A percentile compares a stretch with the other conserved stretches of the same genome.
phyloP scores from a whole-genome alignment of 345 rosid species.

The Capsella bursapastoris region DNA sequence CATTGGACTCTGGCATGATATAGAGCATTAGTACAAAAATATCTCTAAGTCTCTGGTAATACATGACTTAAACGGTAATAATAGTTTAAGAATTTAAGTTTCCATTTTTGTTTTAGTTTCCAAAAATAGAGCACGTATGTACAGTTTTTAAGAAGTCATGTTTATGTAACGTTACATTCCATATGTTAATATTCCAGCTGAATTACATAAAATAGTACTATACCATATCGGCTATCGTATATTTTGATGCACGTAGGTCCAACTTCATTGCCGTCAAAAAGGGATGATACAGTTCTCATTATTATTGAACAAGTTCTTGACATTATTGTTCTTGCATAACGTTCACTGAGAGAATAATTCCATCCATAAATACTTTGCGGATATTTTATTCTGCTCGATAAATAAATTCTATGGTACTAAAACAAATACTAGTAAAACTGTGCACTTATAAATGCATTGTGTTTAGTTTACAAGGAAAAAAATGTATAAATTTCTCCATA shows the following conservation, averaged over 20 bases:
- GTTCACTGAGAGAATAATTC: neutral
- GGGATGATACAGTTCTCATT: neutral
- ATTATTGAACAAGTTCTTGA: constrained; percentile 7
- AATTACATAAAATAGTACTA: constrained; percentile 10
- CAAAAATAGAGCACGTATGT: neutral
- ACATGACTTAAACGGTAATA: neutral
- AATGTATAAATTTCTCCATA: neutral
- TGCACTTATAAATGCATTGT: neutral
- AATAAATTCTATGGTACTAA: neutral
- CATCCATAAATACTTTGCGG: neutral
- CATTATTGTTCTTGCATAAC: neutral
- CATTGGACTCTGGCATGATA: constrained; percentile 9
- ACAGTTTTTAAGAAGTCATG: neutral
- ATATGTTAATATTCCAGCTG: constrained; percentile 25
- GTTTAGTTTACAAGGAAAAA: neutral
- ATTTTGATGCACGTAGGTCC: constrained; percentile 28
- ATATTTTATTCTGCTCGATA: neutral
- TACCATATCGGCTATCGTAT: neutral
- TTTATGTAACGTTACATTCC: constrained; percentile 11
- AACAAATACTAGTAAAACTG: neutral
- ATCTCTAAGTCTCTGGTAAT: neutral
- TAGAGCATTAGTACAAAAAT: neutral
- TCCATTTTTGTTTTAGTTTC: neutral
- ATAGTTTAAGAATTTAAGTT: no score
- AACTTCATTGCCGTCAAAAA: constrained; percentile 17